phyloP scores from a whole-genome alignment of 2,329 filamentous ascomycete genomes.

The Nigrospora osmanthi region DNA sequence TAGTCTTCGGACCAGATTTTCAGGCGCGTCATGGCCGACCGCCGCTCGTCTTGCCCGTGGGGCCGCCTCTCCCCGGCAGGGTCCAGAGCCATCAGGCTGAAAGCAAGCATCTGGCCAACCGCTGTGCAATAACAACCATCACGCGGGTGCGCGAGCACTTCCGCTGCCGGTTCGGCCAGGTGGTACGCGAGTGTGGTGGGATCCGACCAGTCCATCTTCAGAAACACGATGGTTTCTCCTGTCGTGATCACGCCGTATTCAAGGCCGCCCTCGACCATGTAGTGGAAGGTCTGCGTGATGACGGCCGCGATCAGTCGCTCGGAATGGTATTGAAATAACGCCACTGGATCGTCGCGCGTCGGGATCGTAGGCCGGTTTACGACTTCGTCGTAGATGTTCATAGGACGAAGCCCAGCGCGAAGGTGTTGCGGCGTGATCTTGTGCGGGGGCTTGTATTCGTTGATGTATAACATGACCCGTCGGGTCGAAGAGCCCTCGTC shows the following conservation, averaged over 20 bases:
- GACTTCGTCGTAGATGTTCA: slow-evolving; percentile 31
- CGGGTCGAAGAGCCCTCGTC: slow-evolving; percentile 1
- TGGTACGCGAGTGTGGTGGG: slow-evolving; percentile 21
- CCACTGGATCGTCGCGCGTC: slow-evolving; percentile 16
- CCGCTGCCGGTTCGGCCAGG: slow-evolving; percentile 17
- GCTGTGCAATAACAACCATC: slow-evolving; percentile 14
- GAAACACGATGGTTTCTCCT: slow-evolving; percentile 33
- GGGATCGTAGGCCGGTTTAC: slow-evolving; percentile 17
- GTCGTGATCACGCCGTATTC: slow-evolving; percentile 34
- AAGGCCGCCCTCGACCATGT: slow-evolving; percentile 38
- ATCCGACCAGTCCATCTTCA: slow-evolving; percentile 24
- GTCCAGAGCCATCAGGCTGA: slow-evolving; percentile 17
- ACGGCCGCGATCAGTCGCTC: slow-evolving; percentile 30
- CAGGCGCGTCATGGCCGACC: slow-evolving; percentile 3
- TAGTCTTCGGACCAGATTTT: slow-evolving; percentile 15
- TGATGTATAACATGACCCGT: slow-evolving; percentile 20
- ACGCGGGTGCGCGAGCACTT: slow-evolving; percentile 14
- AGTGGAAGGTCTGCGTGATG: slow-evolving; percentile 38
- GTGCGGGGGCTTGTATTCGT: slow-evolving; percentile 39
- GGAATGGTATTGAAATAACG: slow-evolving; percentile 25
- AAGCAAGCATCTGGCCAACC: slow-evolving; percentile 20
- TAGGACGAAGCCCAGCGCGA: slow-evolving; percentile 28
- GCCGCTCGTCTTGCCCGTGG: slow-evolving; percentile 11
- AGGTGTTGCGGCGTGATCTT: slow-evolving; percentile 35
- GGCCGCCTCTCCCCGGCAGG: background rate